Base-by-base conservation (phyloP, 352 stramenopile genomes). In the Pythium vanterpoolii region DNA sequence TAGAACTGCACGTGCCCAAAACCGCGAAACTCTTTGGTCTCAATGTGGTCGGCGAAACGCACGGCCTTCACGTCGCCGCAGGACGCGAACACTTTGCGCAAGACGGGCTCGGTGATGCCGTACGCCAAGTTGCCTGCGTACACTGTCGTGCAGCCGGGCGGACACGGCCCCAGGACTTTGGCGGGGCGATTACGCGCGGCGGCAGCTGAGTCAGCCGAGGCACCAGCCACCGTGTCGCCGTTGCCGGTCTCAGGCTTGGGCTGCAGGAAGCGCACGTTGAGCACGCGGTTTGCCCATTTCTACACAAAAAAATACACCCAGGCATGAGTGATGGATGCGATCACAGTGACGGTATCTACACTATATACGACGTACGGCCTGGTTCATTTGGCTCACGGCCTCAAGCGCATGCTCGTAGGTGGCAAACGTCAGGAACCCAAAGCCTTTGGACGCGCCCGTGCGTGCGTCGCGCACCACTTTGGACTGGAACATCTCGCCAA, bases 41-140 rank as follows among this genome's bases (percentile, higher is more conserved):
- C 74, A 34, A 94, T 92, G 56, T 94, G 82, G 50, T 94, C 78
- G 48, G 85, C 85, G 48, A 94, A 92, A 14, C 85, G 85, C 59
- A 94, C 77, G 21, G 85, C 85, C 44, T 86, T 84, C 64, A 94
- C 83, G 28, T 75, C 79, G 49, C 85, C 85, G 63, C 79, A 92
- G 55, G 76, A 77, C 40, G 77, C 77, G 57, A 92, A 92, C 1
- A 94, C 85, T 62, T 91, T 92, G 38, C 80, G 77, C 60, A 94
- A 49, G 42, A 94, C 78, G 28, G 98, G 86, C 38, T 97, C 89
- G 9, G 84, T 92, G 65, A 93, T 96, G 38, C 95, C 79, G 69
- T 99, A 99, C 2, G 96, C 89, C 58, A 99, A 69, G 72, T 99
- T 99, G 40, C 93, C 89, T 3, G 98, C 93, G 74, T 98, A 98